Percentiles rank a stretch among this genome's conserved stretches.
These are phyloP conservation scores for Chrysoporthe cubensis DNA, from an alignment of 2,329 filamentous ascomycete genomes.

Conservation along the genomic window DNA sequence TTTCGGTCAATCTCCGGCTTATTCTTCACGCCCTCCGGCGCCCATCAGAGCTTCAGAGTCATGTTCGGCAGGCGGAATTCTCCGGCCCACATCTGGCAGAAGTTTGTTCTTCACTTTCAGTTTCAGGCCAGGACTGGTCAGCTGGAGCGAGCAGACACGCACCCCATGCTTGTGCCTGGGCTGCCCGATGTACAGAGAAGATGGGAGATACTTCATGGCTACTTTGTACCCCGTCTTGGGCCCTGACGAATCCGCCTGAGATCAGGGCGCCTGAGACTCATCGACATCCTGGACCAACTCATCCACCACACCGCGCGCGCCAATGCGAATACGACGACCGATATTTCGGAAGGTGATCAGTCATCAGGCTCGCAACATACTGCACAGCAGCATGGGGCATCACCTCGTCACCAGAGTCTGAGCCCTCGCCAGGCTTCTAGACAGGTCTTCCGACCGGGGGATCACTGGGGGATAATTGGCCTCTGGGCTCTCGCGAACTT, in stretches of 20 bases:
- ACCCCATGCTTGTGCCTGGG: background rate
- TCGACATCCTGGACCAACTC: background rate
- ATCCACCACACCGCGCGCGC: background rate
- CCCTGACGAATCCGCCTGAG: background rate
- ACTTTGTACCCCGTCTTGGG: background rate
- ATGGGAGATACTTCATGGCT: background rate
- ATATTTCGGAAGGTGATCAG: background rate
- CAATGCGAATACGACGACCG: background rate
- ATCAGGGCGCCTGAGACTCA: background rate
- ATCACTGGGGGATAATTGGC: background rate
- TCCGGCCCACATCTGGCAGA: background rate
- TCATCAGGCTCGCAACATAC: constrained; percentile 1
- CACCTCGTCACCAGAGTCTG: background rate
- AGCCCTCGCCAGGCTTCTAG: constrained; percentile 1
- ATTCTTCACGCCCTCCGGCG: background rate
- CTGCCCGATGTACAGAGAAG: background rate
- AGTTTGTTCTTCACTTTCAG: too few relatives aligned
- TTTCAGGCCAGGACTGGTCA: background rate
- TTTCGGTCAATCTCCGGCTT: background rate
- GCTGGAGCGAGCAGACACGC: background rate
- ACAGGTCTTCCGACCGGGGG: background rate
- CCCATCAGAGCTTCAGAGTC: background rate
- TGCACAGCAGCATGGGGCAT: background rate
- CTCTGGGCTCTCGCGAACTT: constrained; percentile 9
- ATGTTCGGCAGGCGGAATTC: background rate